phyloP scores from a whole-genome alignment of 805 yeast genomes.

The Wickerhamomyces subpelliculosus region DNA sequence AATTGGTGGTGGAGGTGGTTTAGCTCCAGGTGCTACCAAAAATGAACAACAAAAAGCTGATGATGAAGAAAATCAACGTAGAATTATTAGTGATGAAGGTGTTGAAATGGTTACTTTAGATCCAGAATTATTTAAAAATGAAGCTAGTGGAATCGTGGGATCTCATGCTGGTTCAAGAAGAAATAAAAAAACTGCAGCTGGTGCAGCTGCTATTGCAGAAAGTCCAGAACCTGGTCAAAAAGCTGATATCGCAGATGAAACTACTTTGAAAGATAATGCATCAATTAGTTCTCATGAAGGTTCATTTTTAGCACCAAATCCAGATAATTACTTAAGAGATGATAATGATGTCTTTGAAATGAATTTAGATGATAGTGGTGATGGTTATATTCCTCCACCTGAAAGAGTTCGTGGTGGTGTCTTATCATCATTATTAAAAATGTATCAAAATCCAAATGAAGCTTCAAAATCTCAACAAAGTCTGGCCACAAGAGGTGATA shows the following conservation, averaged over 20 bases:
- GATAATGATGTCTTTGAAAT: slow-evolving; percentile 20
- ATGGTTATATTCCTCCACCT: slow-evolving; percentile 49
- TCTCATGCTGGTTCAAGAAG: slow-evolving; percentile 38
- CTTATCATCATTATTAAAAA: slow-evolving; percentile 63
- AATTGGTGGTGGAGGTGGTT: slow-evolving; percentile 27
- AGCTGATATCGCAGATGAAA: slow-evolving; percentile 9
- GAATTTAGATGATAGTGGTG: slow-evolving; percentile 26
- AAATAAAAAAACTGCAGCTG: too few species aligned
- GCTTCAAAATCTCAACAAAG: slow-evolving; percentile 24
- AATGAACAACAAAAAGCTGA: slow-evolving; percentile 7
- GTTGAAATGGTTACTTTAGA: slow-evolving; percentile 40
- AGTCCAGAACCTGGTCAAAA: slow-evolving; percentile 1
- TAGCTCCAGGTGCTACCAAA: slow-evolving; percentile 28
- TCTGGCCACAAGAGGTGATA: slow-evolving; percentile 5
- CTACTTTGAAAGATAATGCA: slow-evolving; percentile 14
- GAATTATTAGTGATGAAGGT: slow-evolving; percentile 23
- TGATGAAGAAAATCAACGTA: slow-evolving; percentile 32
- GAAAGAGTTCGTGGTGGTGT: slow-evolving; percentile 78
- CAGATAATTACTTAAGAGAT: slow-evolving; percentile 33
- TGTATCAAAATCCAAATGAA: slow-evolving; percentile 47
- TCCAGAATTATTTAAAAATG: slow-evolving; percentile 36
- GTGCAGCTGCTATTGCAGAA: too few species aligned
- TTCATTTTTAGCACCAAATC: slow-evolving; percentile 33
- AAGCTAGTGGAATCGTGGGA: slow-evolving; percentile 48
- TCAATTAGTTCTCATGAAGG: slow-evolving; percentile 17